Conservation (phyloP, 2,329 filamentous ascomycete genomes). For the Phaeosphaeria sp. region DNA sequence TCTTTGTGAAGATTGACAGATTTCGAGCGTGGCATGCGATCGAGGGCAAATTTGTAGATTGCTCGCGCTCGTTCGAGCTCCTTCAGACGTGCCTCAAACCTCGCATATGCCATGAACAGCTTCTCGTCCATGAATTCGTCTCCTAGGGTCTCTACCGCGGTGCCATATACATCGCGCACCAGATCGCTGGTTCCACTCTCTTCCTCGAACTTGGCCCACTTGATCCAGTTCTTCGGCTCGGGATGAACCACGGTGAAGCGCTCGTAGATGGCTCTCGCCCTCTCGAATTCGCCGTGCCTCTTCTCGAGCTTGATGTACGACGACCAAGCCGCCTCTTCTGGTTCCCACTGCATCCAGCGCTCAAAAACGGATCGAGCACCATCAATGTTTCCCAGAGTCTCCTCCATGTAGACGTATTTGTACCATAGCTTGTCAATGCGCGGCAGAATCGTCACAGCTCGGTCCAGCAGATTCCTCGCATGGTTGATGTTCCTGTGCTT, state of each 20-base stretch:
- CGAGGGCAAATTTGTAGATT: constrained; percentile 96
- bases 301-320: constrained; percentile 98
- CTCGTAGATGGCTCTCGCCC: constrained; percentile 88
- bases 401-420: constrained; percentile 99
- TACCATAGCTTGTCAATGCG: constrained; percentile 98
- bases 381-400: constrained; percentile 92
- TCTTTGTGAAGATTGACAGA: constrained; percentile 87
- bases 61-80: constrained; percentile 92
- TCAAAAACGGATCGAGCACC: constrained; percentile 95
- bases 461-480: constrained; percentile 90
- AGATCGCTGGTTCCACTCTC: constrained; percentile 91
- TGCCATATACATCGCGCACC: constrained; percentile 89
- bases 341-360: constrained; percentile 98
- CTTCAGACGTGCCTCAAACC: constrained; percentile 92
- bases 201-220: constrained; percentile 97
- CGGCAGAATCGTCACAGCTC: constrained; percentile 90
- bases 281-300: constrained; percentile 88
- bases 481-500: constrained; percentile 81
- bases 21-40: constrained; percentile 86
- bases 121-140: constrained; percentile 97
- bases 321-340: constrained; percentile 93
- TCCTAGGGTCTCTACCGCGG: constrained; percentile 85
- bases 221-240: constrained; percentile 96
- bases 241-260: constrained; percentile 92
- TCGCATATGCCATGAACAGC: constrained; percentile 93